Evolutionary conservation across 495 filamentous ascomycete species (phyloP).

Genomic region (Evernia prunastri): DNA sequence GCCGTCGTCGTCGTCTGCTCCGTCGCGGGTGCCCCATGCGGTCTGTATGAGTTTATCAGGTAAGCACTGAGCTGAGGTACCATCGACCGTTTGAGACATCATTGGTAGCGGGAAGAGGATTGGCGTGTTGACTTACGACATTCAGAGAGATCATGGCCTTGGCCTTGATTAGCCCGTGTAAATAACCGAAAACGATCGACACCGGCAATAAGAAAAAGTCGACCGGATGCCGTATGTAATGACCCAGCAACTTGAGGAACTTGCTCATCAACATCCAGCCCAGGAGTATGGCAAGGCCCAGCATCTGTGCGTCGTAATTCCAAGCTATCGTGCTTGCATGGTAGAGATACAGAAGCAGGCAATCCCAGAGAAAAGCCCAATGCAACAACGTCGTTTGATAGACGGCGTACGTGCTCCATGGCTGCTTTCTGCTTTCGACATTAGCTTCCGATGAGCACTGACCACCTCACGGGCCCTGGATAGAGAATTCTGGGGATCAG

Average conservation of each 20-base stretch:
- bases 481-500: background rate
- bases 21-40: slow-evolving; percentile 53
- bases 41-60: slow-evolving; percentile 36
- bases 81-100: background rate
- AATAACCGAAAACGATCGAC: slow-evolving; percentile 72
- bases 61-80: slow-evolving; percentile 3
- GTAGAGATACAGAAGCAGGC: slow-evolving; percentile 51
- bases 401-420: slow-evolving; percentile 71
- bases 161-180: slow-evolving; percentile 71
- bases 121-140: slow-evolving; percentile 46
- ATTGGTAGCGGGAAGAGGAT: background rate
- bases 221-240: slow-evolving; percentile 63
- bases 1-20: slow-evolving; percentile 51
- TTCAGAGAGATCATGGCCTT: slow-evolving; percentile 65
- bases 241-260: slow-evolving; percentile 65
- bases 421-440: slow-evolving; percentile 49
- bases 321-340: slow-evolving; percentile 41
- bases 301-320: slow-evolving; percentile 36
- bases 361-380: slow-evolving; percentile 58
- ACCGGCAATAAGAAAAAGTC: slow-evolving; percentile 64
- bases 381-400: slow-evolving; percentile 69
- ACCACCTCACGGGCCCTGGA: background rate
- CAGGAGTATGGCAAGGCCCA: slow-evolving; percentile 47
- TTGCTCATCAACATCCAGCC: slow-evolving; percentile 66
- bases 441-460: slow-evolving; percentile 29